Conservation (phyloP, 1,284 basidiomycete species). For the Sparassis latifolia region DNA sequence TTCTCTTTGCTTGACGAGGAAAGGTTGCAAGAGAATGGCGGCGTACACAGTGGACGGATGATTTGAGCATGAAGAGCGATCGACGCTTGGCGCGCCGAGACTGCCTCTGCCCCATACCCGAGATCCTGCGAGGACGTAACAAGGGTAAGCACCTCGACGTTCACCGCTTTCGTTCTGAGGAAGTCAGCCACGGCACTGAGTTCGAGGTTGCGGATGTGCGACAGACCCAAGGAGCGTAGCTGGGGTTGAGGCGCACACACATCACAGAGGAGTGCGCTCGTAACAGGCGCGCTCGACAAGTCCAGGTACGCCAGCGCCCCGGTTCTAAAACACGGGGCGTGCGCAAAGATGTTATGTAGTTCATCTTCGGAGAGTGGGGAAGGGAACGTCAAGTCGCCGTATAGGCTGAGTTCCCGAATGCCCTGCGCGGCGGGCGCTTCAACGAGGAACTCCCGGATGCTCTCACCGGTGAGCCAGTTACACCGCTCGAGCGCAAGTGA, state of each 20-base stretch:
- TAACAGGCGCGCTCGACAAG: constrained; percentile 78
- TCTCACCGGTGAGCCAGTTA: constrained; percentile 74
- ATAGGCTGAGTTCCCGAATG: constrained; percentile 81
- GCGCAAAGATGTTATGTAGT: constrained; percentile 60
- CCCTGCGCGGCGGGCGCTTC: constrained; percentile 58
- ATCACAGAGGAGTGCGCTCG: constrained; percentile 51
- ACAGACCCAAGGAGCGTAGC: constrained; percentile 84
- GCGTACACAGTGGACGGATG: constrained; percentile 72
- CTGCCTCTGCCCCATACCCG: constrained; percentile 42
- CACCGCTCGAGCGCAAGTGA: constrained; percentile 89
- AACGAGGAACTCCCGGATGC: constrained; percentile 73
- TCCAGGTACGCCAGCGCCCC: constrained; percentile 85
- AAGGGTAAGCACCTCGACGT: constrained; percentile 84
- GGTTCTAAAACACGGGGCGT: constrained; percentile 77
- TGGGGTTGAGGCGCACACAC: constrained; percentile 62
- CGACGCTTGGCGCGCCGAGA: constrained; percentile 47
- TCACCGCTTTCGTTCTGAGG: constrained; percentile 60
- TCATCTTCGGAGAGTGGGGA: constrained; percentile 74
- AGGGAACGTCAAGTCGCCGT: constrained; percentile 82
- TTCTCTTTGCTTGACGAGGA: constrained; percentile 20
- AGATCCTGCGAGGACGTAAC: constrained; percentile 75
- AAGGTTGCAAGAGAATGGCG: constrained; percentile 66
- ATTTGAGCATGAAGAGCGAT: constrained; percentile 63
- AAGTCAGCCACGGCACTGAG: constrained; percentile 69
- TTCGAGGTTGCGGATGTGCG: constrained; percentile 72